Evolutionary conservation across 768 basidiomycete genomes (phyloP).

Genomic region (Collybiopsis confluens): DNA sequence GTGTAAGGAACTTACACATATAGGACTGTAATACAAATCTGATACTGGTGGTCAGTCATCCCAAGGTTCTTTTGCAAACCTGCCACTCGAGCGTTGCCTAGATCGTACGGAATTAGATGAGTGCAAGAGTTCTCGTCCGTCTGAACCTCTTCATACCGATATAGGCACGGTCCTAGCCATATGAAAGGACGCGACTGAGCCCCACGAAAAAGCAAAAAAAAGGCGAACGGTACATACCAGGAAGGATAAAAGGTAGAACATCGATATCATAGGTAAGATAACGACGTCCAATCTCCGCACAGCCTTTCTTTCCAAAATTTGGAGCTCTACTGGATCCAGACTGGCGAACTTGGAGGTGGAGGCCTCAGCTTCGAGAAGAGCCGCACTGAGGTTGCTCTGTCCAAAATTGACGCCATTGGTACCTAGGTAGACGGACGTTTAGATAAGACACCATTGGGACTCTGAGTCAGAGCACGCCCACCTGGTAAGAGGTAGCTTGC

Average conservation of each 20-base stretch:
- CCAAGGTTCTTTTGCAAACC: conserved; percentile 41
- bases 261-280: conserved; percentile 32
- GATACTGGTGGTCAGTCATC: conserved; percentile 33
- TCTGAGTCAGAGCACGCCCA: not conserved
- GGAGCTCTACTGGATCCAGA: not conserved
- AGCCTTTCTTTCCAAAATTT: conserved; percentile 12
- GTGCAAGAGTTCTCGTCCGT: not conserved
- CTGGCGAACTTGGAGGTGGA: not conserved
- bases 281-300: conserved; percentile 23
- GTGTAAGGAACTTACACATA: conserved; percentile 20
- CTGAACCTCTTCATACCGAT: conserved; percentile 21
- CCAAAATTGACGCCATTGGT: conserved; percentile 48
- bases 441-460: not conserved
- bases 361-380: conserved; percentile 25
- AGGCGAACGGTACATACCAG: conserved; percentile 21
- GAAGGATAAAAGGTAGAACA: conserved; percentile 35
- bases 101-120: conserved; percentile 6
- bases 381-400: conserved; percentile 26
- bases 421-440: conserved; percentile 32
- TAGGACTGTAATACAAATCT: conserved; percentile 28
- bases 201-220: not conserved
- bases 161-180: conserved; percentile 27
- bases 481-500: conserved; percentile 34
- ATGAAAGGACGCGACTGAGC: not conserved
- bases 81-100: conserved; percentile 43